These are phyloP conservation scores for Tricholoma sp. DNA, from an alignment of 768 basidiomycete genomes.

Conservation along the genomic window DNA sequence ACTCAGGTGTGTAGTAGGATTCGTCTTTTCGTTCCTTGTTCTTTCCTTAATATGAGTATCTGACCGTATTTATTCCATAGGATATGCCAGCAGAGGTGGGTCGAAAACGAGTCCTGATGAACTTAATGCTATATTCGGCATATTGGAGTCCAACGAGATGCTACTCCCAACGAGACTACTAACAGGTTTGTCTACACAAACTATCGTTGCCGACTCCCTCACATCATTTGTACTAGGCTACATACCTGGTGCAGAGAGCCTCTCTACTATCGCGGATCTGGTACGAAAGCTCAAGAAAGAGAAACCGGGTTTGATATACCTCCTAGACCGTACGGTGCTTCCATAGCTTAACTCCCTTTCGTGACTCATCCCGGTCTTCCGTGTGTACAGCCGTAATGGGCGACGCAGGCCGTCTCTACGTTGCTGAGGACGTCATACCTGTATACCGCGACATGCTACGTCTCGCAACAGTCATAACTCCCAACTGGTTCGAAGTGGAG, in stretches of 20 bases:
- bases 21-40: no score
- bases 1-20: no score
- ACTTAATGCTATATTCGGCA: conserved; percentile 66
- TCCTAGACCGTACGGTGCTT: conserved; percentile 76
- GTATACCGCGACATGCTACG: conserved; percentile 76
- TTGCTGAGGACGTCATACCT: conserved; percentile 80
- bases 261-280: conserved; percentile 59
- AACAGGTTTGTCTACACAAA: conserved; percentile 49
- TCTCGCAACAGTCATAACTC: conserved; percentile 91
- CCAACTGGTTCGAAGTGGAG: conserved; percentile 99
- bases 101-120: conserved; percentile 74
- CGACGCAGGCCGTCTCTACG: conserved; percentile 85
- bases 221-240: conserved; percentile 56
- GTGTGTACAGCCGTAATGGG: conserved; percentile 78
- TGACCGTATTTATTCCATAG: conserved; percentile 36
- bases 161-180: conserved; percentile 68
- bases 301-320: conserved; percentile 66
- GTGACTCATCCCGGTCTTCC: not conserved
- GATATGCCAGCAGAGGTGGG: conserved; percentile 80
- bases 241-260: conserved; percentile 77
- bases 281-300: conserved; percentile 58
- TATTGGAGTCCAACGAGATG: conserved; percentile 72
- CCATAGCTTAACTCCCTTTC: not conserved
- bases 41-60: no score
- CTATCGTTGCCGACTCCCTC: not conserved